Base-by-base conservation (phyloP, 495 filamentous ascomycete species). In the Lophiostoma macrostomum region DNA sequence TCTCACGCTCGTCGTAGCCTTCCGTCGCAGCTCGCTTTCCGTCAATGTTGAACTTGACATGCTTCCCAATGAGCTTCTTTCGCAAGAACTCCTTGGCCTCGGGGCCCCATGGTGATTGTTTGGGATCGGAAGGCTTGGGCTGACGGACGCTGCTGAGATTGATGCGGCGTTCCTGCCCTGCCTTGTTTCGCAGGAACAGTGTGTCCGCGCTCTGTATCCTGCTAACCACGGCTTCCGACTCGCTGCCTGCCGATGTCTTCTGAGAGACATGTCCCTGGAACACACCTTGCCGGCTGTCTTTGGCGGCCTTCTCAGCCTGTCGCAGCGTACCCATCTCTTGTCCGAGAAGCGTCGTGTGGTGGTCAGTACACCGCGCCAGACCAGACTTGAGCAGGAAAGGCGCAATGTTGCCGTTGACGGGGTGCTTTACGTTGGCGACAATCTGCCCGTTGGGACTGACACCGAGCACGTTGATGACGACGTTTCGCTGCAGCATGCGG, bases 71-170 rank as follows among this genome's bases (percentile, higher is more conserved):
- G 4, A 96, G 70, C 64, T 82, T 87, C 76, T 96, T 96, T 29
- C 94, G 81, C 56, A 97, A 71, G 65, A 87, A 97, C 68, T 99
- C 94, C 74, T 97, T 97, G 13, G 94, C 91, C 60, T 96, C 91
- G 10, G 91, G 85, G 49, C 81, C 79, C 70, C 88, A 97, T 1
- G 90, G 91, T 13, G 87, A 78, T 69, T 97, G 85, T 58, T 85
- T 85, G 8, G 84, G 82, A 64, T 88, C 85, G 6, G 84, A 80
- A 1, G 83, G 83, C 61, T 96, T 90, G 13, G 94, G 94, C 35
- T 93, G 91, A 34, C 94, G 81, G 49, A 96, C 80, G 65, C 91
- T 96, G 73, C 90, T 95, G 44, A 99, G 72, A 65, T 84, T 94
- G 66, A 96, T 85, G 60, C 89, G 84, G 76, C 88, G 91, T 70